Conservation (phyloP, 805 yeast genomes). For the Hagleromyces aurorensis region DNA sequence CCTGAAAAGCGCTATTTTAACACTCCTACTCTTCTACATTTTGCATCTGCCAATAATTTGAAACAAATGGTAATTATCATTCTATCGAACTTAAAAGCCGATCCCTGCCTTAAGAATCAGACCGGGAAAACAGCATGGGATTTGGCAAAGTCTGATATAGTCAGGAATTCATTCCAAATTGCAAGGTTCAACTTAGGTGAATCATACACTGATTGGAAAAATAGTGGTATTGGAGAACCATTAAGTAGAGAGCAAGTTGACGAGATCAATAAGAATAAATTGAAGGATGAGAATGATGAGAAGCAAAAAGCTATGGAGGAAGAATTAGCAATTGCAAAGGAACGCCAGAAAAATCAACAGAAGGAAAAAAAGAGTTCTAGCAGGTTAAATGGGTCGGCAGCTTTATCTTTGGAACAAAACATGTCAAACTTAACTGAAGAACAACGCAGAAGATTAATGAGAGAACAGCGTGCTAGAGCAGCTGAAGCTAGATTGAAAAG, state of each 20-base stretch:
- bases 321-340: slow-evolving; percentile 24
- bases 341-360: slow-evolving; percentile 13
- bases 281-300: slow-evolving; percentile 35
- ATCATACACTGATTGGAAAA: slow-evolving; percentile 56
- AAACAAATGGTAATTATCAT: slow-evolving; percentile 58
- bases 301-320: slow-evolving; percentile 25
- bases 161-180: slow-evolving; percentile 53
- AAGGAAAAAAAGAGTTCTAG: slow-evolving; percentile 33
- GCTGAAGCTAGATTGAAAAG: slow-evolving; percentile 75
- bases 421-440: slow-evolving; percentile 60
- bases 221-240: slow-evolving; percentile 56
- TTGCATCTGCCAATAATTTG: slow-evolving; percentile 60
- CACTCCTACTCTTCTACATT: slow-evolving; percentile 70
- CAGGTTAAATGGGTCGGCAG: slow-evolving; percentile 24
- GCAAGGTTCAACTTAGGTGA: slow-evolving; percentile 68
- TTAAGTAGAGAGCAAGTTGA: slow-evolving; percentile 50
- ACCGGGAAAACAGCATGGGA: slow-evolving; percentile 65
- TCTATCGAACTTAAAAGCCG: slow-evolving; percentile 56
- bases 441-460: slow-evolving; percentile 70
- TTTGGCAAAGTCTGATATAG: slow-evolving; percentile 40
- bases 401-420: slow-evolving; percentile 32
- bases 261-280: slow-evolving; percentile 33
- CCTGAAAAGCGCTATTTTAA: slow-evolving; percentile 50
- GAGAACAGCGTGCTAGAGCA: slow-evolving; percentile 94
- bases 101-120: slow-evolving; percentile 51